Evolutionary conservation across 2,329 filamentous ascomycete species (phyloP), one percentile per base, ranked within the genome.

Genomic region (Sporothrix brasiliensis): DNA sequence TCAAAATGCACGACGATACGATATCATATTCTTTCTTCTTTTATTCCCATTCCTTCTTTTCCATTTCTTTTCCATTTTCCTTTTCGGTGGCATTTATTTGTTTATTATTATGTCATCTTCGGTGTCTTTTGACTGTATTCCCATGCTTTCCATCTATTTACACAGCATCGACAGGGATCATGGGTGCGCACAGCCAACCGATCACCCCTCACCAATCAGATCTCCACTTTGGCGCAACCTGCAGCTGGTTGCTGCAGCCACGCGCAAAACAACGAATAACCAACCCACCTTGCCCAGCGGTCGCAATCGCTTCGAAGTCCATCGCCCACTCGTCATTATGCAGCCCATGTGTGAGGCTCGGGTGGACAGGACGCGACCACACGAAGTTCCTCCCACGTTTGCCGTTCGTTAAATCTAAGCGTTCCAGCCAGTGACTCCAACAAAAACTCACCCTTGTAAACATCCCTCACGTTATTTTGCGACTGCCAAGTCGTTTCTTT

Each of bases 191-290:
- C 47, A 67, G 27, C 24, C 10, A 24, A 54, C 63, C 19, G 54
- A 56, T n/a, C 65, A 27, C n/a, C 65, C 30, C 65, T 53, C 61
- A 39, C 63, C 63, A 66, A 66, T 39, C 44, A 66, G 19, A 24
- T 52, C 63, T 24, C 63, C 44, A 39, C 47, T 53, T 53, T 39
- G 9, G 19, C 61, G 61, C 61, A 65, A 49, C 44, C 61, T 66
- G 63, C 19, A 66, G 27, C 63, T 53, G 27, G 63, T 66, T 66
- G 63, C 63, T 52, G 41, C 47, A 50, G 63, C 44, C 44, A 52
- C 44, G 27, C 44, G 47, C 63, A 52, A 50, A 66, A 52, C 63
- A 52, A 44, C 41, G 41, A 44, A 16, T 13, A 44, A 13, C 41
- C 41, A 44, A 39, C 63, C 44, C 44, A 52, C 24, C 63, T 9